Evolutionary conservation across 108 stramenopile species (phyloP), one percentile per base, ranked within the genome.

Genomic region (Fistulifera solaris): DNA sequence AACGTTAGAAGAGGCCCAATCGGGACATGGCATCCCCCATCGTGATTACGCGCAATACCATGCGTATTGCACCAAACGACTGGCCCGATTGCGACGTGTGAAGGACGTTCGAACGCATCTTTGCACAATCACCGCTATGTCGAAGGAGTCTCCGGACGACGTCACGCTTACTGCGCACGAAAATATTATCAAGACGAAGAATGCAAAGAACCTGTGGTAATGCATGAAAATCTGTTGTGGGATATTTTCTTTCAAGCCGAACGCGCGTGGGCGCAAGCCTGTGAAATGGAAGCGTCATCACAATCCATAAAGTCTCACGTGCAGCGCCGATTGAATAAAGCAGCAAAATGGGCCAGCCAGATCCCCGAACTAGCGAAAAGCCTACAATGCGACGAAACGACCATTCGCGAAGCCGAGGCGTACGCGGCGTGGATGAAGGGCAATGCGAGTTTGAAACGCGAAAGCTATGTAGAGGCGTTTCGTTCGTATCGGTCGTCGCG

Each of bases 381-480:
- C 6, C 40, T 12, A 12, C 27, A 43, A 28, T 53, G 61, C 26
- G 79, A 82, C 54, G 62, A 66, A 38, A 58, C 49, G 23, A 81
- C 83, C 1, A 54, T 53, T n/a, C 51, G 61, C 53, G 88, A 89
- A 69, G 67, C 67, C 21, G 41, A 70, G 44, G 76, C 83, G 1
- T 89, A 89, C 41, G 72, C 66, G 28, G 58, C 65, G 17, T 89
- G 81, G 80, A 89, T 85, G 80, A 63, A 60, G n/a, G 88, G 81
- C 14, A 89, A 80, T 59, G 70, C 71, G 22, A 54, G 55, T 17
- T 27, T 78, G 24, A 72, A 83, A 64, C 54, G 59, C 19, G 40
- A 58, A 48, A 46, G 73, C 28, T 77, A 78, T 68, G 74, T 70
- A 27, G 43, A 45, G 42, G 80, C 83, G 21, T 59, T 82, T 42